Conservation (phyloP, 1,284 basidiomycete species). For the Ustilago trichophora region DNA sequence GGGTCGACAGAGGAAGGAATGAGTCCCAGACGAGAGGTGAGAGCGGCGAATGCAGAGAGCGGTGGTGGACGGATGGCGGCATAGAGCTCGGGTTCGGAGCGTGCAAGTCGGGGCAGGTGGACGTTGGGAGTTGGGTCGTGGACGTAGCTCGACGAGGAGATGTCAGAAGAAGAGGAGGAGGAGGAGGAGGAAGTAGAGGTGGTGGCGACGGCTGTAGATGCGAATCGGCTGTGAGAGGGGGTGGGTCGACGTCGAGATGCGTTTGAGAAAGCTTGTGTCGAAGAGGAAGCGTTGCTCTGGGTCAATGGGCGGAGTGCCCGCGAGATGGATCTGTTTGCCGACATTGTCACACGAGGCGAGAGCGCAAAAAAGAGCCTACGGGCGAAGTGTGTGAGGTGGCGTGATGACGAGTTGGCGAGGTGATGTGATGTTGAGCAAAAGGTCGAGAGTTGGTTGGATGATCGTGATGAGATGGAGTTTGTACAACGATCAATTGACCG, state of each 20-base stretch:
- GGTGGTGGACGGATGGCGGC: conserved; percentile 54
- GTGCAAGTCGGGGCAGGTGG: conserved; percentile 55
- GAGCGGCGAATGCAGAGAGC: conserved; percentile 49
- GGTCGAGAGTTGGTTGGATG: too few relatives aligned
- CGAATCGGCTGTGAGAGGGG: conserved; percentile 17
- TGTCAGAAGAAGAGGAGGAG: too few relatives aligned
- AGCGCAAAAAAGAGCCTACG: too few relatives aligned
- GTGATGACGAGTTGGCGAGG: too few relatives aligned
- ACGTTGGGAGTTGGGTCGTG: conserved; percentile 46
- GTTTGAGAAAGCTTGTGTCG: conserved; percentile 28
- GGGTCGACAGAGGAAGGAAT: conserved; percentile 29
- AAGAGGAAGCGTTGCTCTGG: conserved; percentile 21
- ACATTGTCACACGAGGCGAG: too few relatives aligned
- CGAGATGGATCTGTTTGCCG: conserved; percentile 16
- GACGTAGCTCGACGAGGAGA: conserved; percentile 11
- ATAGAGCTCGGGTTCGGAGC: conserved; percentile 58
- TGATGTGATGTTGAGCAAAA: too few relatives aligned
- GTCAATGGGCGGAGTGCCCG: conserved; percentile 7
- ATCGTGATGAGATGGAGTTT: too few relatives aligned
- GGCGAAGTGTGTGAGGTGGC: too few relatives aligned
- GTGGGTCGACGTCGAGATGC: not conserved
- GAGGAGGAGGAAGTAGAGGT: conserved; percentile 1
- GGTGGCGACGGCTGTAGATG: conserved; percentile 13
- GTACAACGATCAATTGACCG: too few relatives aligned
- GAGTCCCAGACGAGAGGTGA: conserved; percentile 56